phyloP scores from a whole-genome alignment of 805 yeast species.

The Candida pini region DNA sequence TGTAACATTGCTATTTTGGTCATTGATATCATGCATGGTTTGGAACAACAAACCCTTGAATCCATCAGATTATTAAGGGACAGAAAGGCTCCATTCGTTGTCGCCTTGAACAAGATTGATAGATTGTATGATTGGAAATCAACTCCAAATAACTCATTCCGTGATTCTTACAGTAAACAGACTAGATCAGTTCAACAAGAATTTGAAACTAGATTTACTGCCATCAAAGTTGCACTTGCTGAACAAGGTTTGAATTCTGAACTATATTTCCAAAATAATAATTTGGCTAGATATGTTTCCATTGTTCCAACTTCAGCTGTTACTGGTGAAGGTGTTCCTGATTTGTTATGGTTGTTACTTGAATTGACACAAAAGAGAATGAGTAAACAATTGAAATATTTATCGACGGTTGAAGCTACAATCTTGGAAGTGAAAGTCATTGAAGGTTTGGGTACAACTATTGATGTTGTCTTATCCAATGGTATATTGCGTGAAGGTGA shows the following conservation, averaged over 20 bases:
- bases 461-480: slow-evolving; percentile 95
- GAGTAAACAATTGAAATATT: slow-evolving; percentile 97
- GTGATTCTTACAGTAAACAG: slow-evolving; percentile 87
- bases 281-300: slow-evolving; percentile 88
- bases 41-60: slow-evolving; percentile 96
- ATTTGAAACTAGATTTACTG: slow-evolving; percentile 79
- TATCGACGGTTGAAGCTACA: slow-evolving; percentile 92
- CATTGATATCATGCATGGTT: slow-evolving; percentile 98
- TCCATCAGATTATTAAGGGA: slow-evolving; percentile 88
- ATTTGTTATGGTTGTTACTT: slow-evolving; percentile 88
- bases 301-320: slow-evolving; percentile 98
- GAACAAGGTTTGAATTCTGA: slow-evolving; percentile 99
- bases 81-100: slow-evolving; percentile 96
- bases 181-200: slow-evolving; percentile 81
- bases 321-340: slow-evolving; percentile 99
- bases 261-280: slow-evolving; percentile 90
- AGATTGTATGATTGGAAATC: slow-evolving; percentile 94
- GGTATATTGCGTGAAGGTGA: slow-evolving; percentile 96
- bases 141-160: slow-evolving; percentile 88
- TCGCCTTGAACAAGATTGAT: slow-evolving; percentile 95
- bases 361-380: slow-evolving; percentile 97
- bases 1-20: slow-evolving; percentile 99
- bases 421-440: slow-evolving; percentile 95
- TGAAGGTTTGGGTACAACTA: slow-evolving; percentile 98
- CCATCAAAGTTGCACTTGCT: slow-evolving; percentile 84